phyloP scores from a whole-genome alignment of 441 rosid species.

The Raphanus hybrid region DNA sequence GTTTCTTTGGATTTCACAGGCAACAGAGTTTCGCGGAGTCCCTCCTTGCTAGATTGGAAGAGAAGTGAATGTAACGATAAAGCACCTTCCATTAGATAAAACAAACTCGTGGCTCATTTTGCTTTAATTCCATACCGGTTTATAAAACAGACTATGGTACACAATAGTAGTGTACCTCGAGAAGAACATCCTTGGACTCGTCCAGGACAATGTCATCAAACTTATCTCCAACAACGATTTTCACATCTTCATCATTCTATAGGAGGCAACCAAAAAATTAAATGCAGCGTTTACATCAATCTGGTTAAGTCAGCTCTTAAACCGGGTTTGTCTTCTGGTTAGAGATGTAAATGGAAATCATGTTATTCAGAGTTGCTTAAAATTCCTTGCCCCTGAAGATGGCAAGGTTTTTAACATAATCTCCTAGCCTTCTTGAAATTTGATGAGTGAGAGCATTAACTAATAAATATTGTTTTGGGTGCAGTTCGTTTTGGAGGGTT shows the following conservation, averaged over 20 bases:
- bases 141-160: constrained; percentile 6
- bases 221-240: constrained; percentile 87
- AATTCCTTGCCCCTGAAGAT: no score
- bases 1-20: constrained; percentile 53
- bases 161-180: constrained; percentile 63
- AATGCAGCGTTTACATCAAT: not conserved
- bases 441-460: not conserved
- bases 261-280: constrained; percentile 20
- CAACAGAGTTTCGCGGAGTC: constrained; percentile 90
- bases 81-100: not conserved
- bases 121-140: constrained; percentile 2
- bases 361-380: no score
- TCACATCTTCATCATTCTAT: constrained; percentile 93
- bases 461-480: not conserved
- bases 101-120: constrained; percentile 3
- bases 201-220: constrained; percentile 93
- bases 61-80: constrained; percentile 49
- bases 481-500: constrained; percentile 74
- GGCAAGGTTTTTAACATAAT: not conserved
- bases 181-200: constrained; percentile 95
- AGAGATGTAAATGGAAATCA: no score
- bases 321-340: no score
- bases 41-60: constrained; percentile 73
- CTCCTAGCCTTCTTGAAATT: not conserved
- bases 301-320: no score